Evolutionary conservation across 441 rosid genomes (phyloP), one percentile per base, ranked within the genome.

Genomic region (Populus hybrid): DNA sequence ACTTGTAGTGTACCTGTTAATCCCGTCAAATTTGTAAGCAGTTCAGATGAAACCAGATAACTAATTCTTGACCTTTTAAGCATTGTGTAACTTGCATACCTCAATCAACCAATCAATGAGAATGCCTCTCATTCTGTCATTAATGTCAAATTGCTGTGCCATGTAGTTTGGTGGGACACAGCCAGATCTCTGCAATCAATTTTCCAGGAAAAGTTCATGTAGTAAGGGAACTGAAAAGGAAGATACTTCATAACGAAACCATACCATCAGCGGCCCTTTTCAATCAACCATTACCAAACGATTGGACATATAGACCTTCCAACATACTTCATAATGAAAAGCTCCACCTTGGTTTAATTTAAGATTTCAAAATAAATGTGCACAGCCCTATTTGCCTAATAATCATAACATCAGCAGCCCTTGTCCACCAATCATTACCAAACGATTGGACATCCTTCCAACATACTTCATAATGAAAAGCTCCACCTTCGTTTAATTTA

Each of bases 51-150:
- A 46, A 26, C 5, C 26, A 35, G 65, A 18, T n/a, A 21, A 6
- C 70, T 14, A 24, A 65, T 19, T 10, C 66, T 70, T 6, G 11
- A 19, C 16, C 12, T 26, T 19, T 12, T 14, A 40, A 57, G 8
- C n/a, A 36, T 5, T 14, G 12, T n/a, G 21, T 26, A 3, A 23
- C 5, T 7, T 50, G 5, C 73, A 11, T 90, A 94, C 99, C 97
- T 97, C 99, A 38, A 94, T 91, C 70, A 97, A 83, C 98, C 99
- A 97, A 75, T 97, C 99, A 10, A 94, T 93, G 7, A 97, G 91
- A 77, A 97, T 92, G 10, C 94, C 97, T 83, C 99, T 92, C 99
- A 94, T 94, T 83, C 85, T 91, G 76, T 92, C 98, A 70, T 90
- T 94, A 66, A 94, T 85, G 78, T 97, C 98, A 0, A 70, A 69